A percentile compares a stretch with the other conserved stretches of the same genome.
Evolutionary conservation across 805 yeast genomes (phyloP).

Genomic region (Millerago galiae): DNA sequence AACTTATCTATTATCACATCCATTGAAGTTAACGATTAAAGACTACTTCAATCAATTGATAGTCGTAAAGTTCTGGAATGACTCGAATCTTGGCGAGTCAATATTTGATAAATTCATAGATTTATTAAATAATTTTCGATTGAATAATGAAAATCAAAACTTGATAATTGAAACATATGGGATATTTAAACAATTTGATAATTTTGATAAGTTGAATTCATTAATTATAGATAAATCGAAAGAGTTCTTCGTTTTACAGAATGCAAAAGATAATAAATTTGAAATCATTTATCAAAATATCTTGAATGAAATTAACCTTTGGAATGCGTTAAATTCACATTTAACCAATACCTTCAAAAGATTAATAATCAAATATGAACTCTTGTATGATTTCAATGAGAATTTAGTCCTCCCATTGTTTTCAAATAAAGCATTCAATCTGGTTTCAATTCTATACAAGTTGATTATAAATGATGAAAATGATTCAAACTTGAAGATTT

Average conservation of each 20-base stretch:
- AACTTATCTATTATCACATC: constrained; percentile 22
- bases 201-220: too few species aligned
- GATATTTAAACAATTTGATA: not conserved
- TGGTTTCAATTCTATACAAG: constrained; percentile 9
- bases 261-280: too few species aligned
- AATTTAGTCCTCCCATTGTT: constrained; percentile 9
- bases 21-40: constrained; percentile 15
- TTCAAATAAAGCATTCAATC: constrained; percentile 2
- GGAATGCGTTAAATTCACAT: too few species aligned
- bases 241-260: too few species aligned
- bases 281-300: too few species aligned
- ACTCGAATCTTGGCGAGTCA: not conserved
- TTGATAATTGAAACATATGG: not conserved
- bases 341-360: too few species aligned
- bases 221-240: too few species aligned
- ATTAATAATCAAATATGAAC: too few species aligned
- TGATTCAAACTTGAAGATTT: constrained; percentile 4
- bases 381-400: too few species aligned
- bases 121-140: not conserved
- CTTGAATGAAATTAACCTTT: too few species aligned
- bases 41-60: constrained; percentile 2
- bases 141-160: not conserved
- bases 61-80: constrained; percentile 5
- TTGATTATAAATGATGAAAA: constrained; percentile 4
- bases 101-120: not conserved